Evolutionary conservation across 495 filamentous ascomycete genomes (phyloP).

Genomic region (Glutinoglossum americanum): DNA sequence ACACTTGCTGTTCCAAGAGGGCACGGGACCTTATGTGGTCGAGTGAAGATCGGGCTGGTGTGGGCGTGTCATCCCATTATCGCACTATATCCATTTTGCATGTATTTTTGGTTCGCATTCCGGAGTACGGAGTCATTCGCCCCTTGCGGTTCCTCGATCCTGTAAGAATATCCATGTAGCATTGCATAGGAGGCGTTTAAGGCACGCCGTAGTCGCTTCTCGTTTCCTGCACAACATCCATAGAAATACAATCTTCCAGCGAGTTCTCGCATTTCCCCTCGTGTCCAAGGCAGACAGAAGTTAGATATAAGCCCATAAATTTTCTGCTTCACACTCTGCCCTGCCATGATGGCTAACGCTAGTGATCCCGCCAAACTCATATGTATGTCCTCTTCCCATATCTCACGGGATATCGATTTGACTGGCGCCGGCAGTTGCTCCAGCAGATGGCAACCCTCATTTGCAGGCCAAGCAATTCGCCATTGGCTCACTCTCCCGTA

Average conservation of each 20-base stretch:
- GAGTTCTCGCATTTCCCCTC: too few relatives aligned
- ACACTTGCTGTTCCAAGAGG: conserved; percentile 59
- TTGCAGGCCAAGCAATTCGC: conserved; percentile 41
- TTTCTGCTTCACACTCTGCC: neutral
- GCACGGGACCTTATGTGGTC: conserved; percentile 14
- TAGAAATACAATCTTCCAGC: too few relatives aligned
- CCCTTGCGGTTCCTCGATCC: too few relatives aligned
- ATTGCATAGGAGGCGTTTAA: too few relatives aligned
- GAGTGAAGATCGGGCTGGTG: neutral
- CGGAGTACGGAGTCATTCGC: neutral
- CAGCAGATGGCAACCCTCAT: conserved; percentile 14
- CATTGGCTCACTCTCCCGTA: conserved; percentile 28
- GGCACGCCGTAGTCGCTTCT: too few relatives aligned
- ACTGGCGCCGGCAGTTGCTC: conserved; percentile 7
- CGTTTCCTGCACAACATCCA: too few relatives aligned
- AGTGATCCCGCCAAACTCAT: neutral
- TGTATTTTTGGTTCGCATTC: too few relatives aligned
- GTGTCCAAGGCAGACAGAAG: neutral
- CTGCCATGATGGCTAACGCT: neutral
- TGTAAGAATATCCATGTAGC: too few relatives aligned
- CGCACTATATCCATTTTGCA: too few relatives aligned
- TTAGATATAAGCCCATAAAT: neutral
- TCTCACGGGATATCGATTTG: neutral
- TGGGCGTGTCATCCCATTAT: too few relatives aligned
- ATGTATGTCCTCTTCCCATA: neutral